These are phyloP conservation scores for Skeletonema grethae DNA, from an alignment of 108 stramenopile species.

Conservation along the genomic window DNA sequence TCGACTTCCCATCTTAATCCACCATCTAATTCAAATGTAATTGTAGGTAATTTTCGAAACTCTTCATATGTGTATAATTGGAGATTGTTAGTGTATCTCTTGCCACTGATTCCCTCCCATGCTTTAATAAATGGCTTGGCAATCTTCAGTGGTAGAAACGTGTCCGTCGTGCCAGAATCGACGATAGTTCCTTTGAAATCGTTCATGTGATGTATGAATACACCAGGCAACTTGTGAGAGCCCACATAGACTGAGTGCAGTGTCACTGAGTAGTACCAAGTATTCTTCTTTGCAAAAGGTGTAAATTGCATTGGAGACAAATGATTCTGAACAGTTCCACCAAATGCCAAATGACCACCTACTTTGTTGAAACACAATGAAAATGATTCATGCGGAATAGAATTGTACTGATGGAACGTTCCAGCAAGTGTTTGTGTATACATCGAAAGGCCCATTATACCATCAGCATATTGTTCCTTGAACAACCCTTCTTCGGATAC, in stretches of 20 bases:
- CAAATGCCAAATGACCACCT: slow-evolving; percentile 66
- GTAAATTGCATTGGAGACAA: slow-evolving; percentile 61
- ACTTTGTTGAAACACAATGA: slow-evolving; percentile 62
- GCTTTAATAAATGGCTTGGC: slow-evolving; percentile 59
- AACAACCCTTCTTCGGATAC: slow-evolving; percentile 87
- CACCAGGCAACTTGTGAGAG: slow-evolving; percentile 14
- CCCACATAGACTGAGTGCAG: slow-evolving; percentile 44
- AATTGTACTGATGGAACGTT: slow-evolving; percentile 37
- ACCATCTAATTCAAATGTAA: slow-evolving; percentile 59
- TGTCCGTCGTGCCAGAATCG: slow-evolving; percentile 97
- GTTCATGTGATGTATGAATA: slow-evolving; percentile 50
- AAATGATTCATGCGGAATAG: slow-evolving; percentile 64
- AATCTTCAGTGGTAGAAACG: slow-evolving; percentile 77
- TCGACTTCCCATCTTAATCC: slow-evolving; percentile 44
- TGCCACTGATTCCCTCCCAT: slow-evolving; percentile 64
- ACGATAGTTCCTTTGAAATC: slow-evolving; percentile 92
- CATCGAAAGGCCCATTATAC: slow-evolving; percentile 91
- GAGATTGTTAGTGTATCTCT: slow-evolving; percentile 29
- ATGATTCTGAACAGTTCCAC: slow-evolving; percentile 54
- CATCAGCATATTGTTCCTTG: slow-evolving; percentile 92
- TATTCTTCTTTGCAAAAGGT: slow-evolving; percentile 45
- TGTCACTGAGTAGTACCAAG: slow-evolving; percentile 54
- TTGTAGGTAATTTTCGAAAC: slow-evolving; percentile 55
- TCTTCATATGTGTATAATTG: slow-evolving; percentile 58
- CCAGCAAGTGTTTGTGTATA: slow-evolving; percentile 57